A percentile compares a stretch with the other conserved stretches of the same genome.
These are phyloP conservation scores for Solanum sparsipilum DNA, from an alignment of 257 asterid genomes.

Conservation along the genomic window DNA sequence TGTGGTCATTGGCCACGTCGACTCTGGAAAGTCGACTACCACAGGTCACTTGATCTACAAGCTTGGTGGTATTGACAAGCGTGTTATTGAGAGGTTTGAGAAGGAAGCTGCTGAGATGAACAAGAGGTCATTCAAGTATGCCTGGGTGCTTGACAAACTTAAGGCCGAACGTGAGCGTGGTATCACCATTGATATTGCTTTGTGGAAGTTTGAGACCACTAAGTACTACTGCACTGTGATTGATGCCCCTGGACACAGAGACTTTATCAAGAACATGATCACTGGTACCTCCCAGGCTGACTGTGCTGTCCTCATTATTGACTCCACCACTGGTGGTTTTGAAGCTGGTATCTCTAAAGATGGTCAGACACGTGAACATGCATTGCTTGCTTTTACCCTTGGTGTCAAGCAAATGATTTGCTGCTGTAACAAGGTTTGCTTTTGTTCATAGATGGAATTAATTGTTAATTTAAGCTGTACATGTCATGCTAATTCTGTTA, in stretches of 20 bases:
- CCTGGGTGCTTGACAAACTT: slow-evolving; percentile 86
- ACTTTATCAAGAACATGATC: slow-evolving; percentile 76
- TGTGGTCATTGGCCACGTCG: slow-evolving; percentile 43
- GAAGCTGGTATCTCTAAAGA: slow-evolving; percentile 85
- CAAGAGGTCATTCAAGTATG: slow-evolving; percentile 84
- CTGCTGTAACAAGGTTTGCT: slow-evolving; percentile 63
- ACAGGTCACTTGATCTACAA: slow-evolving; percentile 58
- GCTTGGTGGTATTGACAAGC: slow-evolving; percentile 84
- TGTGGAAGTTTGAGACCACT: slow-evolving; percentile 85
- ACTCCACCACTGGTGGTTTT: slow-evolving; percentile 84
- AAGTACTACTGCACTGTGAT: slow-evolving; percentile 84
- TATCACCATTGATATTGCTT: slow-evolving; percentile 74
- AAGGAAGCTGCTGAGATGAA: slow-evolving; percentile 88
- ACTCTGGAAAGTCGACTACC: slow-evolving; percentile 39
- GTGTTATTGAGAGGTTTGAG: slow-evolving; percentile 82
- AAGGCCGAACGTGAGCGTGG: slow-evolving; percentile 93
- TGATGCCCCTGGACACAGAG: slow-evolving; percentile 86
- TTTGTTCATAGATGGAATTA: neutral
- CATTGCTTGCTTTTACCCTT: slow-evolving; percentile 69
- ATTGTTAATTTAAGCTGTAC: neutral
- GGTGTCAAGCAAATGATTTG: slow-evolving; percentile 82
- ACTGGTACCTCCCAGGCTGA: slow-evolving; percentile 87
- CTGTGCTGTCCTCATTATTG: slow-evolving; percentile 73
- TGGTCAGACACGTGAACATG: slow-evolving; percentile 87
- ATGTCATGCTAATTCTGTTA: neutral